Percentiles rank a stretch among this genome's conserved stretches.
Conservation (phyloP, 176 grass and related monocot species). For the Carex myosuroides region DNA sequence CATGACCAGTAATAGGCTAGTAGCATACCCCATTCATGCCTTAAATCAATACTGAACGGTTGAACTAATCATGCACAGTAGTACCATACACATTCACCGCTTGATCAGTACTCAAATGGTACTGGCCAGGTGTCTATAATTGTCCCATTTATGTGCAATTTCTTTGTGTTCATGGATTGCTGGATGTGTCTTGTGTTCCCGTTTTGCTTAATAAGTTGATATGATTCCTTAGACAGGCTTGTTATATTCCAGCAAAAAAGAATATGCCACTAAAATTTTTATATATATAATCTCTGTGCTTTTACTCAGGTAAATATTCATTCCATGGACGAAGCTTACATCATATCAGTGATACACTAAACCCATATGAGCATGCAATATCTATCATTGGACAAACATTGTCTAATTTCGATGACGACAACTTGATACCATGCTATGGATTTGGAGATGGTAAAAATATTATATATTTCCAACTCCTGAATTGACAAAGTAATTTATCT, state of each 20-base stretch:
- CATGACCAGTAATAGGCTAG: no score
- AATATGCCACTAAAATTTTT: background rate
- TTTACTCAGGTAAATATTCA: constrained; percentile 30
- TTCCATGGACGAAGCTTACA: constrained; percentile 67
- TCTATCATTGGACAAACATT: constrained; percentile 81
- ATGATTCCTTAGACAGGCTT: background rate
- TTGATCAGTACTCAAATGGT: background rate
- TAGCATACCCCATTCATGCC: background rate
- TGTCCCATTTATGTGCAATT: background rate
- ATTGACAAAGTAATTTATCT: background rate
- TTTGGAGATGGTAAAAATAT: constrained; percentile 81
- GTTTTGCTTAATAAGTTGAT: background rate
- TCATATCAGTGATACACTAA: constrained; percentile 54
- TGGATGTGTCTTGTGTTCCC: background rate
- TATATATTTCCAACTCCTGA: background rate
- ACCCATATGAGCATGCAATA: constrained; percentile 90
- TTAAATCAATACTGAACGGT: background rate
- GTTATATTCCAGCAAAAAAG: background rate
- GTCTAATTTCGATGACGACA: constrained; percentile 82
- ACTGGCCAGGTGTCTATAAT: background rate
- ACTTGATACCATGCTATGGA: constrained; percentile 92
- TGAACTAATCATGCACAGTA: background rate
- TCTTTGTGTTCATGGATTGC: background rate
- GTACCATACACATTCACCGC: background rate
- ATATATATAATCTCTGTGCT: background rate